A percentile compares a stretch with the other conserved stretches of the same genome.
These are phyloP conservation scores for Dentipellis sp. DNA, from an alignment of 768 basidiomycete species.

Conservation along the genomic window DNA sequence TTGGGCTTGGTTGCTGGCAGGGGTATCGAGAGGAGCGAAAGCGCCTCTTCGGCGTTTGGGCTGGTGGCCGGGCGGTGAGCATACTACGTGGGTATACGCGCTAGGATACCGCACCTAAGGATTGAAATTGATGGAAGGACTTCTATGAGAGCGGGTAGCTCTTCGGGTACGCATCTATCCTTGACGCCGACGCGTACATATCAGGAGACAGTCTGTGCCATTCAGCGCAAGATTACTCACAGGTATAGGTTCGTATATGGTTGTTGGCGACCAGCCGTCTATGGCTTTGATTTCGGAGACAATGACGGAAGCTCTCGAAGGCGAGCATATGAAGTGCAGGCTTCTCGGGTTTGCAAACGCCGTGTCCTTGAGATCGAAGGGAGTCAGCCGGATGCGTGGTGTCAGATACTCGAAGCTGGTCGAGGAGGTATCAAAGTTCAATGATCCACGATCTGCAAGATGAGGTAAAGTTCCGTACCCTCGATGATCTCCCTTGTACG, in stretches of 20 bases:
- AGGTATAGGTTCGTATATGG: constrained; percentile 83
- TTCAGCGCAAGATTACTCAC: constrained; percentile 30
- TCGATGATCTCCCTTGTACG: constrained; percentile 65
- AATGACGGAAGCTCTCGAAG: constrained; percentile 56
- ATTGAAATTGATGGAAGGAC: constrained; percentile 54
- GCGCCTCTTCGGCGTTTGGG: constrained; percentile 83
- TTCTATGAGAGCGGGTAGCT: constrained; percentile 55
- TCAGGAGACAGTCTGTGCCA: background rate
- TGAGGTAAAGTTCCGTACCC: constrained; percentile 33
- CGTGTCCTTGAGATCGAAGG: constrained; percentile 53
- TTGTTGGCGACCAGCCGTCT: constrained; percentile 51
- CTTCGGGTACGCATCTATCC: constrained; percentile 73
- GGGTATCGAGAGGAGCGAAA: constrained; percentile 50
- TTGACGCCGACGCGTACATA: constrained; percentile 21
- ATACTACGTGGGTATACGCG: background rate
- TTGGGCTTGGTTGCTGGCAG: constrained; percentile 36
- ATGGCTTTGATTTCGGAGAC: constrained; percentile 50
- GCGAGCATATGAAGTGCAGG: constrained; percentile 84
- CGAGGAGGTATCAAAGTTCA: background rate
- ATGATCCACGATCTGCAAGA: background rate
- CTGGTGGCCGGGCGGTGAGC: constrained; percentile 18
- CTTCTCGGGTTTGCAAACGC: constrained; percentile 39
- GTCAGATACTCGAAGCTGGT: constrained; percentile 73
- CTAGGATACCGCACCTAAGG: constrained; percentile 42
- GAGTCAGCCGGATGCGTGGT: constrained; percentile 59